These are phyloP conservation scores for Cronartium ribicola DNA, from an alignment of 1,284 basidiomycete genomes.

Conservation along the genomic window DNA sequence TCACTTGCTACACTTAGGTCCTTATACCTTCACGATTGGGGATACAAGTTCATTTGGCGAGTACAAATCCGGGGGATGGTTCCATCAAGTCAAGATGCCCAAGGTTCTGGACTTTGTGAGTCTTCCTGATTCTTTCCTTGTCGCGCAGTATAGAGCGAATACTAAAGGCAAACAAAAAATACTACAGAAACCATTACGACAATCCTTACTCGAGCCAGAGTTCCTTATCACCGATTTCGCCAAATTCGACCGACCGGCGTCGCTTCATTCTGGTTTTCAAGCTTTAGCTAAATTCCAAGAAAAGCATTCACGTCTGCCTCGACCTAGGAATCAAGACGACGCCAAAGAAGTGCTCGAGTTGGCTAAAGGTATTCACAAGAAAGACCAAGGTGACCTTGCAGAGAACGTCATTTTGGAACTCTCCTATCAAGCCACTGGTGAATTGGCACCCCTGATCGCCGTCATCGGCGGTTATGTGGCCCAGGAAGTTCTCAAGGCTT, in stretches of 20 bases:
- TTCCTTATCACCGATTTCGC: conserved; percentile 94
- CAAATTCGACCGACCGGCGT: conserved; percentile 88
- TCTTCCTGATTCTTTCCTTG: not conserved
- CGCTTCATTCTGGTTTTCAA: conserved; percentile 91
- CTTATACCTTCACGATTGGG: conserved; percentile 91
- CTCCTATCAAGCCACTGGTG: conserved; percentile 87
- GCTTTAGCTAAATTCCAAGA: conserved; percentile 74
- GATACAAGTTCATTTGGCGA: conserved; percentile 73
- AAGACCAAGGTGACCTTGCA: conserved; percentile 57
- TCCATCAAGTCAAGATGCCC: conserved; percentile 99
- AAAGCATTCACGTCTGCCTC: conserved; percentile 68
- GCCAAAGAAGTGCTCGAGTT: conserved; percentile 67
- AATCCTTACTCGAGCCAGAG: conserved; percentile 77
- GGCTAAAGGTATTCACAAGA: conserved; percentile 66
- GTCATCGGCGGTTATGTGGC: conserved; percentile 97
- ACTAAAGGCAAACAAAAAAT: conserved; percentile 20
- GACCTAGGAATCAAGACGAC: conserved; percentile 77
- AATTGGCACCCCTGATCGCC: conserved; percentile 84
- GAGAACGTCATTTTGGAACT: conserved; percentile 73
- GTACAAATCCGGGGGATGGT: conserved; percentile 87
- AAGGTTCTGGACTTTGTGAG: conserved; percentile 74
- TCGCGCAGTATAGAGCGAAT: conserved; percentile 25
- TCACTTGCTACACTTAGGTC: conserved; percentile 54
- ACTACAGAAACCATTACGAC: conserved; percentile 73
- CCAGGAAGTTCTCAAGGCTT: conserved; percentile 95